A percentile compares a stretch with the other conserved stretches of the same genome.
Conservation (phyloP, 1,284 basidiomycete genomes). For the Vanrija humicola region DNA sequence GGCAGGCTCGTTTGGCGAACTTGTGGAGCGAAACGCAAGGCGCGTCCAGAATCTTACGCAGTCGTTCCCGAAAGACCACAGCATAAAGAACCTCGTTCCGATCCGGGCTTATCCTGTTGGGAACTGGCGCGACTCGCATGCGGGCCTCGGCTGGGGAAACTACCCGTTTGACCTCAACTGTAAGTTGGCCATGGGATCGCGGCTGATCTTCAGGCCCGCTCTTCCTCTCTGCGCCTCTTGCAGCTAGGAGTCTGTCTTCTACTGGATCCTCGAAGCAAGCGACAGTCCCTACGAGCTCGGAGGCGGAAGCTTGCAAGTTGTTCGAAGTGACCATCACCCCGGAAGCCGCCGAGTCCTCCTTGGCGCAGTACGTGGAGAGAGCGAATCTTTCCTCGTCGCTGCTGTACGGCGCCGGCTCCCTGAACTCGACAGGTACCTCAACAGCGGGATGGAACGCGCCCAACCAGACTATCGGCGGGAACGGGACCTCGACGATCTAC, state of each 20-base stretch:
- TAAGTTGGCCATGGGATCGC: conserved; percentile 7
- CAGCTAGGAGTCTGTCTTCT: conserved; percentile 35
- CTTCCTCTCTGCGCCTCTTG: conserved; percentile 53
- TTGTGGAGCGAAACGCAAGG: conserved; percentile 29
- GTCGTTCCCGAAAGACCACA: conserved; percentile 45
- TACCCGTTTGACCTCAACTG: conserved; percentile 55
- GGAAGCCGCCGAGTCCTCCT: conserved; percentile 38
- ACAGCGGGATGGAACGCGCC: conserved; percentile 8
- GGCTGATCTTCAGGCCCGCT: conserved; percentile 43
- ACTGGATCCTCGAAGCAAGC: no score
- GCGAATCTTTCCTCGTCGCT: conserved; percentile 48
- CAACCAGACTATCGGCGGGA: conserved; percentile 15
- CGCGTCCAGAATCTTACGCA: conserved; percentile 37
- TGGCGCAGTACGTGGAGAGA: conserved; percentile 49
- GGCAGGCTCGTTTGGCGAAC: conserved; percentile 47
- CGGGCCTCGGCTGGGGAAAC: conserved; percentile 53
- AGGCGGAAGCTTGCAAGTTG: conserved; percentile 47
- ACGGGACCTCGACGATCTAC: conserved; percentile 36
- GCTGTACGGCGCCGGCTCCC: conserved; percentile 22
- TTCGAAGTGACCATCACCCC: conserved; percentile 51
- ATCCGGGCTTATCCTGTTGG: conserved; percentile 48
- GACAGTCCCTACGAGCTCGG: conserved; percentile 29
- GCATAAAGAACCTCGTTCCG: conserved; percentile 37
- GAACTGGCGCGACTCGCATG: conserved; percentile 56
- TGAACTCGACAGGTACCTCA: conserved; percentile 12